A percentile compares a stretch with the other conserved stretches of the same genome.
Conservation (phyloP, 768 basidiomycete species). For the Collybiopsis luxurians region DNA sequence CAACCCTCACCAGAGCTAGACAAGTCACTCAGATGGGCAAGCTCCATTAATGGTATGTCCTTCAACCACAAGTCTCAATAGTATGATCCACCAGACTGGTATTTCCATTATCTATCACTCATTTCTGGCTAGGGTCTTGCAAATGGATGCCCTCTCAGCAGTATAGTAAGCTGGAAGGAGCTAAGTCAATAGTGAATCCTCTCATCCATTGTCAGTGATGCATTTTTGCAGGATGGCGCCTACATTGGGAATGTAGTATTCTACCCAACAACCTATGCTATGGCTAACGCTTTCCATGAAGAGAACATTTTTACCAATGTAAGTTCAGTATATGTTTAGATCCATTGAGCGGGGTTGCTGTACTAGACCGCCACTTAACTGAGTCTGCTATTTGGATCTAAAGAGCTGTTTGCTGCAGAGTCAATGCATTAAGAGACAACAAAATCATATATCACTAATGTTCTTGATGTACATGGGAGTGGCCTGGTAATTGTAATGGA, state of each 20-base stretch:
- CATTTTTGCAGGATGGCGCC: conserved; percentile 65
- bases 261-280: conserved; percentile 88
- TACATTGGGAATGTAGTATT: conserved; percentile 91
- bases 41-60: conserved; percentile 77
- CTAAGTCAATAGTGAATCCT: conserved; percentile 68
- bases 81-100: conserved; percentile 27
- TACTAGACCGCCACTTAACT: too few relatives aligned
- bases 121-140: conserved; percentile 60
- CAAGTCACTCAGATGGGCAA: conserved; percentile 77
- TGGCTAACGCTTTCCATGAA: conserved; percentile 72
- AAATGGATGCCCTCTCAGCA: conserved; percentile 93
- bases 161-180: conserved; percentile 76
- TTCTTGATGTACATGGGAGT: conserved; percentile 84
- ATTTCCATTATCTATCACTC: not conserved
- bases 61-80: conserved; percentile 15
- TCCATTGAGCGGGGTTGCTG: not conserved
- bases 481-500: conserved; percentile 90
- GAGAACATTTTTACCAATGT: conserved; percentile 87
- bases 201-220: not conserved
- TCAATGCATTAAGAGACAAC: conserved; percentile 57
- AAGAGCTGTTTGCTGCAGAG: conserved; percentile 63
- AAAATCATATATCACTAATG: conserved; percentile 48
- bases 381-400: conserved; percentile 51
- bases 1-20: conserved; percentile 96
- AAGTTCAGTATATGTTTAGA: conserved; percentile 49